These are phyloP conservation scores for Ananas comosus DNA, from an alignment of 176 grass and related monocot species.

Conservation along the genomic window DNA sequence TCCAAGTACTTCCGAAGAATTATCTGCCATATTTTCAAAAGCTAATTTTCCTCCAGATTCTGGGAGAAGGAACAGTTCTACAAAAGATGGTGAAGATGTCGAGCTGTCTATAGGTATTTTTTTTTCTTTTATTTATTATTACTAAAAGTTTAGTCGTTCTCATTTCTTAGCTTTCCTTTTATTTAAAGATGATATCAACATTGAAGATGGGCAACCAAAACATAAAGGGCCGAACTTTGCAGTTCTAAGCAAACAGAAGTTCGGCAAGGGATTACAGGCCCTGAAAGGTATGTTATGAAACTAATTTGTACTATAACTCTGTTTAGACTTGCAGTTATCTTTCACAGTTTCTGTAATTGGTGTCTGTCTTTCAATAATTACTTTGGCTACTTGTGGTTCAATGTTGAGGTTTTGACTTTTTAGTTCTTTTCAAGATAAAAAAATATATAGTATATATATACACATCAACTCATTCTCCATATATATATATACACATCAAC, in stretches of 20 bases:
- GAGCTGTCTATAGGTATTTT: constrained; percentile 73
- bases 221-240: constrained; percentile 71
- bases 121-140: constrained; percentile 1
- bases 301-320: constrained; percentile 8
- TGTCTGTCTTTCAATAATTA: neutral
- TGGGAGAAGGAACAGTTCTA: constrained; percentile 45
- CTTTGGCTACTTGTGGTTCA: neutral
- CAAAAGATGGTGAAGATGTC: constrained; percentile 42
- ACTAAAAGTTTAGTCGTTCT: neutral
- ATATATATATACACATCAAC: neutral
- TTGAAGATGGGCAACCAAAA: constrained; percentile 64
- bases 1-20: constrained; percentile 41
- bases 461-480: too few relatives aligned
- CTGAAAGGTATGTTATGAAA: constrained; percentile 56
- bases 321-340: constrained; percentile 8
- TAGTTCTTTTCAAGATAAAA: neutral
- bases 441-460: neutral
- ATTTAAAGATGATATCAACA: constrained; percentile 73
- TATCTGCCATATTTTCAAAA: constrained; percentile 61
- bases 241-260: constrained; percentile 66
- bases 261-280: constrained; percentile 66
- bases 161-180: constrained; percentile 16
- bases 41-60: constrained; percentile 42
- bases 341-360: neutral
- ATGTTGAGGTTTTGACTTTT: neutral